Percentiles rank a stretch among this genome's conserved stretches.
phyloP scores from a whole-genome alignment of 306 rosid genomes.

The Vicia faba region DNA sequence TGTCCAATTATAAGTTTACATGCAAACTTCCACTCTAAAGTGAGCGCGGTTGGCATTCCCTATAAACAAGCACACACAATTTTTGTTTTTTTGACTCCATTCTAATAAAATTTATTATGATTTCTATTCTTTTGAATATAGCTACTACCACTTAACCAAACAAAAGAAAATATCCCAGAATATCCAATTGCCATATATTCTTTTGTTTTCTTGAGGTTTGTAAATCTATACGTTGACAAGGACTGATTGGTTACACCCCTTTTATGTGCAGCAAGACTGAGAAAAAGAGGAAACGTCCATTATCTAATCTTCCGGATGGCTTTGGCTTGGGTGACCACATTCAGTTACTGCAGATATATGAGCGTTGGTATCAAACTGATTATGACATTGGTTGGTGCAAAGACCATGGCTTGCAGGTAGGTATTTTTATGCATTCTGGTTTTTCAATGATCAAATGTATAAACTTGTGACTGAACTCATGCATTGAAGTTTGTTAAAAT shows the following conservation, averaged over 20 bases:
- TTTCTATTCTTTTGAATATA: constrained; percentile 13
- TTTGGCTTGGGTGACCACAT: constrained; percentile 95
- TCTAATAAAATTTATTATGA: constrained; percentile 14
- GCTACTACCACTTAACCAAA: constrained; percentile 9
- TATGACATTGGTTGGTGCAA: constrained; percentile 87
- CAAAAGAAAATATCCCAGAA: constrained; percentile 1
- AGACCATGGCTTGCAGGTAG: constrained; percentile 88
- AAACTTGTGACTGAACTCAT: constrained; percentile 23
- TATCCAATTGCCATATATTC: not conserved
- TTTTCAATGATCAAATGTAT: constrained; percentile 22
- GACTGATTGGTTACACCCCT: constrained; percentile 32
- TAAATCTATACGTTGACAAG: constrained; percentile 15
- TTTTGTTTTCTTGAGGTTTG: constrained; percentile 32
- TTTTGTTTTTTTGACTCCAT: not conserved
- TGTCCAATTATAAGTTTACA: constrained; percentile 6
- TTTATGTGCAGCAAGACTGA: constrained; percentile 64
- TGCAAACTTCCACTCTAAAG: not conserved
- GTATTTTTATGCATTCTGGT: constrained; percentile 41
- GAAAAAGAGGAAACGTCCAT: constrained; percentile 74
- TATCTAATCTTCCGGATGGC: constrained; percentile 82
- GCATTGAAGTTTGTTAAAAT: constrained; percentile 32
- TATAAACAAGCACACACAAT: not conserved
- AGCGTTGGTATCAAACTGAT: constrained; percentile 72
- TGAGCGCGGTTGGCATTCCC: constrained; percentile 5
- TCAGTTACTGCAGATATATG: constrained; percentile 84